Evolutionary conservation across 805 yeast species (phyloP).

Genomic region (Hemisphaericaspora nanyangensis): DNA sequence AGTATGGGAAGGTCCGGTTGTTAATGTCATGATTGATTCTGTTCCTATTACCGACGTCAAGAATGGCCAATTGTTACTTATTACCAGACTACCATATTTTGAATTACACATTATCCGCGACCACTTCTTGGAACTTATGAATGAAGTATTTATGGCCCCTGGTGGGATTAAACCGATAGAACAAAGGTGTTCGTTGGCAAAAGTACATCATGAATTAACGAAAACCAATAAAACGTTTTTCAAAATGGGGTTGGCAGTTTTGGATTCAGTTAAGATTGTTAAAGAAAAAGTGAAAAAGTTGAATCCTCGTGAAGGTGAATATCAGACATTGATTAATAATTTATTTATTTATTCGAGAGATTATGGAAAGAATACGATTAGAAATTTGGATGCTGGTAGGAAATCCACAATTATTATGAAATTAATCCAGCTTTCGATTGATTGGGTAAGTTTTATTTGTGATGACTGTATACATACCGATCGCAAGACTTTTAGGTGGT

Average conservation of each 20-base stretch:
- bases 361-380: constrained; percentile 67
- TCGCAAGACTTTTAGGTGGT: constrained; percentile 89
- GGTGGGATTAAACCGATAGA: constrained; percentile 44
- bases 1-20: constrained; percentile 84
- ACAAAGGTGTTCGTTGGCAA: constrained; percentile 64
- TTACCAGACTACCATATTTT: constrained; percentile 65
- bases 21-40: constrained; percentile 46
- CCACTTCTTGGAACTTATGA: constrained; percentile 54
- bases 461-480: constrained; percentile 95
- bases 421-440: constrained; percentile 71
- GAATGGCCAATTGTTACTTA: constrained; percentile 63
- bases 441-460: constrained; percentile 89
- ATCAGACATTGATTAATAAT: constrained; percentile 74
- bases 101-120: constrained; percentile 53
- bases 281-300: constrained; percentile 53
- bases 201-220: constrained; percentile 69
- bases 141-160: constrained; percentile 44
- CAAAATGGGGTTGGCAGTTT: constrained; percentile 59
- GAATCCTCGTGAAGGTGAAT: constrained; percentile 43
- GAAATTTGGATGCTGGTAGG: constrained; percentile 58
- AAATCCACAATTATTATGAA: constrained; percentile 67
- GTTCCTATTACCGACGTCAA: constrained; percentile 55
- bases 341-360: constrained; percentile 78
- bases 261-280: constrained; percentile 55
- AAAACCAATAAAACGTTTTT: constrained; percentile 64